A percentile compares a stretch with the other conserved stretches of the same genome.
Evolutionary conservation across 768 basidiomycete species (phyloP).

Genomic region (Mycena venus): DNA sequence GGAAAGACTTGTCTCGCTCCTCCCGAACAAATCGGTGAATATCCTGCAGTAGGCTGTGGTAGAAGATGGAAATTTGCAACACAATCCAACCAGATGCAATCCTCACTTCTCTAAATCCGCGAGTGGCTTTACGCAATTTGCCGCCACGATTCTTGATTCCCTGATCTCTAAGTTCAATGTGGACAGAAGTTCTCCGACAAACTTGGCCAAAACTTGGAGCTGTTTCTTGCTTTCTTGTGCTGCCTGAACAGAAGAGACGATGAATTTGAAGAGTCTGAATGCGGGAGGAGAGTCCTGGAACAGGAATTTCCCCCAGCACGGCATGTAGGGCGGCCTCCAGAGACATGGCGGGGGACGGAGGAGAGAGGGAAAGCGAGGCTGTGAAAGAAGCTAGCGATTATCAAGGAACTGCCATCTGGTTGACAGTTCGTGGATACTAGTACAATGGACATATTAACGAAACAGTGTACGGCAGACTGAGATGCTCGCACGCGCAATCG

Average conservation of each 20-base stretch:
- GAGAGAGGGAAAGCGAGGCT: not conserved
- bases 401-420: not conserved
- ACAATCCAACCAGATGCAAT: not conserved
- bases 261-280: not conserved
- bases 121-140: not conserved
- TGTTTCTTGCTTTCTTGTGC: not conserved
- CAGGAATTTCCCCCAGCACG: not conserved
- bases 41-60: too few relatives aligned
- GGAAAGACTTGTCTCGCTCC: too few relatives aligned
- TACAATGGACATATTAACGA: not conserved
- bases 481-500: too few relatives aligned
- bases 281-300: not conserved
- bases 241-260: not conserved
- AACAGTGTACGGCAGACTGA: not conserved
- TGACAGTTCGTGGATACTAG: not conserved
- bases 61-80: not conserved
- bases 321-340: not conserved
- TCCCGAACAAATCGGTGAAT: too few relatives aligned
- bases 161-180: not conserved
- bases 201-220: not conserved
- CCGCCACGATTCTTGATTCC: not conserved
- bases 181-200: too few relatives aligned
- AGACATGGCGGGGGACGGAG: not conserved
- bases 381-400: not conserved
- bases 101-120: not conserved